A percentile compares a stretch with the other conserved stretches of the same genome.
These are phyloP conservation scores for Phytopythium montanum DNA, from an alignment of 352 stramenopile genomes.

Conservation along the genomic window DNA sequence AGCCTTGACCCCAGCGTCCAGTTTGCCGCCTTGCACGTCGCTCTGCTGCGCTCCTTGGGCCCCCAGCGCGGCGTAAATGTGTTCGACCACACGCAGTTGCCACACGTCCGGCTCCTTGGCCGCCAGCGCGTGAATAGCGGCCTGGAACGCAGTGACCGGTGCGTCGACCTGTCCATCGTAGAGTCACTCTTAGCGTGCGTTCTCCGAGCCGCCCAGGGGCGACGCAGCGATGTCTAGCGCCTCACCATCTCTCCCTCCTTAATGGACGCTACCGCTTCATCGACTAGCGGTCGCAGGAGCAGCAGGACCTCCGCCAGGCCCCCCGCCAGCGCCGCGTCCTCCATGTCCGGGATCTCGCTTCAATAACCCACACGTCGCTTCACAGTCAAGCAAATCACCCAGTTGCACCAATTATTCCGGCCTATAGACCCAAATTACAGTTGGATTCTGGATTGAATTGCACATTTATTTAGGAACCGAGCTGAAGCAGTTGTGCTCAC, in stretches of 20 bases:
- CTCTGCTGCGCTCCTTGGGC: constrained; percentile 2
- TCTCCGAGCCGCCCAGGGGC: background rate
- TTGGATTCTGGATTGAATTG: background rate
- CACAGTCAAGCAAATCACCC: background rate
- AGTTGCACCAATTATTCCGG: background rate
- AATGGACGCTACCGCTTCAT: constrained; percentile 27
- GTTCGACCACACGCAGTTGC: constrained; percentile 43
- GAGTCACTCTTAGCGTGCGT: too few species aligned
- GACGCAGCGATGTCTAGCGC: background rate
- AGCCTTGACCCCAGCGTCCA: too few species aligned
- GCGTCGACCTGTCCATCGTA: constrained; percentile 19
- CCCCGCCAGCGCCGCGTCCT: background rate
- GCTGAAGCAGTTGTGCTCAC: too few species aligned
- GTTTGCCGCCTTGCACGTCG: background rate
- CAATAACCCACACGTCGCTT: background rate
- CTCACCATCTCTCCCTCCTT: constrained; percentile 30
- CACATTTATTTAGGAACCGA: background rate
- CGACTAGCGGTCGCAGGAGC: constrained; percentile 31
- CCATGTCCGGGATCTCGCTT: background rate
- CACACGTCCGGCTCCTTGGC: constrained; percentile 46
- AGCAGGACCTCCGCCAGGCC: constrained; percentile 46
- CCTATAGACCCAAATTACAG: background rate
- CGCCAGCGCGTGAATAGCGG: constrained; percentile 23
- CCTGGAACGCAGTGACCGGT: constrained; percentile 28
- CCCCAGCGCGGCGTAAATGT: constrained; percentile 25